Evolutionary conservation across 164 flowering plant species (phyloP).

Genomic region (Chimonanthus salicifolius): DNA sequence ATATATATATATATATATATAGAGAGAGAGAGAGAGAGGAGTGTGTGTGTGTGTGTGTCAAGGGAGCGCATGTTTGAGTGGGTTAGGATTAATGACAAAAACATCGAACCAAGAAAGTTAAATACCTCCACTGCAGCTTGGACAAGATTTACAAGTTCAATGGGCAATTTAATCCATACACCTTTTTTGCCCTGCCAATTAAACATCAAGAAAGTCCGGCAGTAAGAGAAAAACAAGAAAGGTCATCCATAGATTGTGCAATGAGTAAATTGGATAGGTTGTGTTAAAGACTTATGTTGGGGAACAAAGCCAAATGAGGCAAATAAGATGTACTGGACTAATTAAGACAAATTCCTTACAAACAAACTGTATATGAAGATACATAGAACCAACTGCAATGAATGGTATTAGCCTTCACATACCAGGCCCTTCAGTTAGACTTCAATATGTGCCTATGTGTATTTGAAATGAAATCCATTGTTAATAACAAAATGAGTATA

Average conservation of each 20-base stretch:
- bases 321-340: neutral
- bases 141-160: constrained; percentile 37
- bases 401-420: too few species aligned
- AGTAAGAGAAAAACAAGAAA: neutral
- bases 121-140: constrained; percentile 36
- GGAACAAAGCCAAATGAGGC: neutral
- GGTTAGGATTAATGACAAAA: neutral
- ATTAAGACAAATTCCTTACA: neutral
- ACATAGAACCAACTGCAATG: too few species aligned
- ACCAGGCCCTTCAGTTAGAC: too few species aligned
- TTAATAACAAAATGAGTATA: too few species aligned
- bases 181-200: constrained; percentile 39
- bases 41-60: too few species aligned
- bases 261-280: neutral
- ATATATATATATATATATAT: too few species aligned
- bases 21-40: too few species aligned
- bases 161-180: constrained; percentile 43
- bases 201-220: constrained; percentile 2
- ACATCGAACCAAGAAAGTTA: neutral
- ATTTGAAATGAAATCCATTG: too few species aligned
- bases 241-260: neutral
- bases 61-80: too few species aligned
- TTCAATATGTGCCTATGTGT: too few species aligned
- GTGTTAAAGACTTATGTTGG: neutral
- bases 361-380: too few species aligned